Percentiles rank a stretch among this genome's conserved stretches.
Conservation (phyloP, 1,139 yeast genomes). For the Protomyces inundatus region DNA sequence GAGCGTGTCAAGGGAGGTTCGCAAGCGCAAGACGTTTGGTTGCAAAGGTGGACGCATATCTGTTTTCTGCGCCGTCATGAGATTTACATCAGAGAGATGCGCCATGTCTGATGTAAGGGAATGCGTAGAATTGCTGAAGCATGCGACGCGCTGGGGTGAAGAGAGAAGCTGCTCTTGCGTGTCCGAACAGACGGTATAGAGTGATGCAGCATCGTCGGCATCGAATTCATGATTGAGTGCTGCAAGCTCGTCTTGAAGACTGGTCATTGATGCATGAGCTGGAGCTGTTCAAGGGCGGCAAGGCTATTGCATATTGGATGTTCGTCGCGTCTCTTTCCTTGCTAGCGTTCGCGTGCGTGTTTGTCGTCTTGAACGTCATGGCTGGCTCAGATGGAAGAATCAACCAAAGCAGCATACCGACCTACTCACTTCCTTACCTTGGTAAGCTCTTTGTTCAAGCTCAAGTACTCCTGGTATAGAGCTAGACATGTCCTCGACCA, state of each 20-base stretch:
- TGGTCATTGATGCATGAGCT: neutral
- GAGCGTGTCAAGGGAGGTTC: neutral
- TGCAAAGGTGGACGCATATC: neutral
- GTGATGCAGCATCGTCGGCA: neutral
- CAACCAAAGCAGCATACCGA: too few relatives aligned
- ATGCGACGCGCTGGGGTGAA: neutral
- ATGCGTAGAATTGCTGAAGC: neutral
- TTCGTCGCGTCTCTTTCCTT: too few relatives aligned
- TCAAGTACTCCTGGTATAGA: too few relatives aligned
- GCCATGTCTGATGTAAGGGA: neutral
- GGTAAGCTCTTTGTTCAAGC: too few relatives aligned
- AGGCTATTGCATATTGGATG: too few relatives aligned
- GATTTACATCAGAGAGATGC: neutral
- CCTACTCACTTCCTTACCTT: too few relatives aligned
- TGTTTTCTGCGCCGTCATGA: neutral
- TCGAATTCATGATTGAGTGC: neutral
- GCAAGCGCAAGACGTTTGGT: neutral
- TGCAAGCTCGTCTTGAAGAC: neutral
- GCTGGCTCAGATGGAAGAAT: too few relatives aligned
- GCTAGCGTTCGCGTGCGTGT: too few relatives aligned
- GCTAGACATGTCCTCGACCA: constrained; percentile 23
- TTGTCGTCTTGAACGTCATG: too few relatives aligned
- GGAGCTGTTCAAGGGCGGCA: neutral
- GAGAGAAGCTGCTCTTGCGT: neutral
- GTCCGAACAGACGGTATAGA: neutral